Conservation (phyloP, 2,329 filamentous ascomycete genomes). For the Aspergillus tamarii region DNA sequence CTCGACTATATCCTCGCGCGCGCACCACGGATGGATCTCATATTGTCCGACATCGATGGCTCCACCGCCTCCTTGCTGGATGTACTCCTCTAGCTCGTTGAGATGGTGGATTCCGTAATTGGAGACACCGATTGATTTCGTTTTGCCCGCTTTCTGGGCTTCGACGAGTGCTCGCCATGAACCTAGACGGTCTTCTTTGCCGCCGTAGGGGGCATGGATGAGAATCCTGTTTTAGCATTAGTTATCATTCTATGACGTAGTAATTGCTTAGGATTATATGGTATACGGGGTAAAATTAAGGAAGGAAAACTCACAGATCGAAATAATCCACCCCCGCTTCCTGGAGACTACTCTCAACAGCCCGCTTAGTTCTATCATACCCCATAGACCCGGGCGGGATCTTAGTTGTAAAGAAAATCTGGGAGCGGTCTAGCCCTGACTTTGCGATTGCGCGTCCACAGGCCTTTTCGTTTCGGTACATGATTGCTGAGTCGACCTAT, state of each 20-base stretch:
- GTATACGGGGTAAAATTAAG: too few species aligned
- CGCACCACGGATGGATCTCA: slow-evolving; percentile 83
- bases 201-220: slow-evolving; percentile 78
- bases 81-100: slow-evolving; percentile 61
- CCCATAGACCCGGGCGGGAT: slow-evolving; percentile 65
- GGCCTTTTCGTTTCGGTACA: slow-evolving; percentile 73
- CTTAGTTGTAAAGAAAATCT: slow-evolving; percentile 82
- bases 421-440: slow-evolving; percentile 61
- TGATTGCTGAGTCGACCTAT: slow-evolving; percentile 62
- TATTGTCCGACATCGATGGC: slow-evolving; percentile 77
- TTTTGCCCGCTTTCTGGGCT: slow-evolving; percentile 71
- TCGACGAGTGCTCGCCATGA: slow-evolving; percentile 80
- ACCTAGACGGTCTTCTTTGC: slow-evolving; percentile 66
- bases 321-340: slow-evolving; percentile 72
- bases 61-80: slow-evolving; percentile 64
- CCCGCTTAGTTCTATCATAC: slow-evolving; percentile 68
- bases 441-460: slow-evolving; percentile 68
- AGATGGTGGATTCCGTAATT: slow-evolving; percentile 79
- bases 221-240: slow-evolving; percentile 52
- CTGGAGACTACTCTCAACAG: slow-evolving; percentile 65
- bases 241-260: background rate
- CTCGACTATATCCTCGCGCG: slow-evolving; percentile 66
- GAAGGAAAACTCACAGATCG: slow-evolving; percentile 59
- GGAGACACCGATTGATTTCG: slow-evolving; percentile 72
- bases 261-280: too few species aligned